These are phyloP conservation scores for Rhypophila decipiens DNA, from an alignment of 495 filamentous ascomycete species.

Conservation along the genomic window DNA sequence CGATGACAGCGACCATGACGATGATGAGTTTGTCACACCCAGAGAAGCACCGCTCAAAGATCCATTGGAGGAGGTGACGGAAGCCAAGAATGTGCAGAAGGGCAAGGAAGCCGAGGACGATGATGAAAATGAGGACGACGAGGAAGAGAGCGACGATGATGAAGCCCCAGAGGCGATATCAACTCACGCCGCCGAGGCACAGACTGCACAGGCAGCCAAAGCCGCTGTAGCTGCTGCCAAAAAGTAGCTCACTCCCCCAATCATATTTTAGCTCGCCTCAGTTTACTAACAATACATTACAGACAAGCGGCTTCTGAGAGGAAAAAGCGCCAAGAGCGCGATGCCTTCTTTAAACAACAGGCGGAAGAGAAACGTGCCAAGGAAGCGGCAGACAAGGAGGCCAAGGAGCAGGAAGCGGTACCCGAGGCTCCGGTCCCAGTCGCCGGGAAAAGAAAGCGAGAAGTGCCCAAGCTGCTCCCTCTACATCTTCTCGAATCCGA, in stretches of 20 bases:
- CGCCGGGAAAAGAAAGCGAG: slow-evolving; percentile 21
- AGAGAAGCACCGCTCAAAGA: slow-evolving; percentile 22
- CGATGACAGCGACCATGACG: slow-evolving; percentile 24
- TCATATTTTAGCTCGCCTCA: neutral
- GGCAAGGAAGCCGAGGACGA: slow-evolving; percentile 22
- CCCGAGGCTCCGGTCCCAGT: slow-evolving; percentile 1
- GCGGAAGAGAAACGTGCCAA: slow-evolving; percentile 22
- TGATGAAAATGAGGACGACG: slow-evolving; percentile 29
- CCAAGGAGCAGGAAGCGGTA: slow-evolving; percentile 12
- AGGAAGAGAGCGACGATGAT: slow-evolving; percentile 36
- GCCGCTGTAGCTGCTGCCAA: slow-evolving; percentile 35
- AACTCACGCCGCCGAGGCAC: slow-evolving; percentile 28
- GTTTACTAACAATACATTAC: slow-evolving; percentile 7
- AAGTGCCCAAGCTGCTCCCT: slow-evolving; percentile 34
- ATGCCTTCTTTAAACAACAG: slow-evolving; percentile 39
- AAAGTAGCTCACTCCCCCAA: slow-evolving; percentile 21
- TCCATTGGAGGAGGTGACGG: slow-evolving; percentile 13
- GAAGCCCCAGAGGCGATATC: slow-evolving; percentile 42
- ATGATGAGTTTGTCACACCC: slow-evolving; percentile 28
- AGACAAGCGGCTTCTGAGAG: slow-evolving; percentile 38
- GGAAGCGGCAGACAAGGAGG: slow-evolving; percentile 11
- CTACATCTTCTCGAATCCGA: slow-evolving; percentile 43
- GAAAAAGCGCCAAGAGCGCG: slow-evolving; percentile 40
- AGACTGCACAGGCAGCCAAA: slow-evolving; percentile 27
- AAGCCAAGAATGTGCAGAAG: slow-evolving; percentile 4